Evolutionary conservation across 805 yeast species (phyloP).

Genomic region (Kurtzmaniella cleridarum): DNA sequence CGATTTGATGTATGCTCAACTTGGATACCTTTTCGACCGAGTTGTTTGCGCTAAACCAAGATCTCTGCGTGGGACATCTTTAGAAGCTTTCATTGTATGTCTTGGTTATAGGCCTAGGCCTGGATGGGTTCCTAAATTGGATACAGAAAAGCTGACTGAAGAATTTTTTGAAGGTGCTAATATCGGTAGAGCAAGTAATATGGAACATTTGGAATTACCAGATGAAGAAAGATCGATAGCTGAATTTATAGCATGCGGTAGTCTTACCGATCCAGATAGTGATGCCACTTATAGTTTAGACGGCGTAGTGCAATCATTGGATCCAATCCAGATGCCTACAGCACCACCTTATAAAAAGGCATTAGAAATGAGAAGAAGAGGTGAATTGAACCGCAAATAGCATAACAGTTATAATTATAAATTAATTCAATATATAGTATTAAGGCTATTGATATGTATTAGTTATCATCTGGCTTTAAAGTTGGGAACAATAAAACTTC

Average conservation of each 20-base stretch:
- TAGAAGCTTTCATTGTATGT: slow-evolving; percentile 93
- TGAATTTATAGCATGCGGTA: slow-evolving; percentile 95
- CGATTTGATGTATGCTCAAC: slow-evolving; percentile 87
- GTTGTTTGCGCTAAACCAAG: slow-evolving; percentile 96
- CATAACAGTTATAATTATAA: neutral
- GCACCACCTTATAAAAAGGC: slow-evolving; percentile 97
- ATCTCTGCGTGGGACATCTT: slow-evolving; percentile 88
- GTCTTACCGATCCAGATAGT: slow-evolving; percentile 78
- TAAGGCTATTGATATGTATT: slow-evolving; percentile 1
- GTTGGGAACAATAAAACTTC: slow-evolving; percentile 98
- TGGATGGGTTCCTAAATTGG: slow-evolving; percentile 74
- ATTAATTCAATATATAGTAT: neutral
- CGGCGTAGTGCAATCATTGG: slow-evolving; percentile 47
- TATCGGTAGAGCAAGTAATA: slow-evolving; percentile 50
- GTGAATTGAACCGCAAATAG: slow-evolving; percentile 28
- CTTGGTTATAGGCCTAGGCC: slow-evolving; percentile 77
- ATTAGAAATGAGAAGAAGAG: slow-evolving; percentile 76
- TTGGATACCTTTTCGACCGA: slow-evolving; percentile 76
- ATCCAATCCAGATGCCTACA: slow-evolving; percentile 93
- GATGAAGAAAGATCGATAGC: slow-evolving; percentile 73
- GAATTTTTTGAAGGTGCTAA: slow-evolving; percentile 68
- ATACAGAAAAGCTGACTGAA: slow-evolving; percentile 59
- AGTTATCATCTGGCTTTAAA: slow-evolving; percentile 77
- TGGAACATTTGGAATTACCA: slow-evolving; percentile 44
- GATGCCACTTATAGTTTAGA: slow-evolving; percentile 82